Base-by-base conservation (phyloP, 345 rosid genomes). In the Boechera divaricarpa region DNA sequence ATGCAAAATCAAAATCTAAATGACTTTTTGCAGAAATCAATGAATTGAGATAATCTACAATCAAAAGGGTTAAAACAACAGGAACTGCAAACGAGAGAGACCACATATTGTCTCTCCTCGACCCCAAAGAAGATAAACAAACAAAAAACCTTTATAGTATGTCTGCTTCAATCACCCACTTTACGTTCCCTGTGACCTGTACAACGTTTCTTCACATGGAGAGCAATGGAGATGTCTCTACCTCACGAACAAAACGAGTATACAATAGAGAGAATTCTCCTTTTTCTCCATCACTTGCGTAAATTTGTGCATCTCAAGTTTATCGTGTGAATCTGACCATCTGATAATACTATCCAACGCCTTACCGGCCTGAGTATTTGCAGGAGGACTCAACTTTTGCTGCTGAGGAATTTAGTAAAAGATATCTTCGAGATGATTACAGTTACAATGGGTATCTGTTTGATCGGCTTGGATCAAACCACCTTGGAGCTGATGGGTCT, bases 391-490 rank as follows among this genome's bases (percentile, higher is more conserved):
- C 69, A 65, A 57, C 72, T 57, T 70, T 15, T 65, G 53, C 63
- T 58, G 32, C 33, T 66, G 69, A 69, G 48, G 70, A 69, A 73
- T 26, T 70, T 70, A 33, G 78, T 68, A 58, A 32, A 35, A 47
- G 64, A 42, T 53, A 36, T 60, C 55, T 39, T 60, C 29, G 35
- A 69, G 63, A 21, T 53, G 64, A 73, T 47, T 68, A 57, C 63
- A 31, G 52, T 68, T 67, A 72, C 85, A 82, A 84, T 10, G 81
- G 63, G 61, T 81, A 85, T 81, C 83, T 83, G 51, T 79, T 81
- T 80, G 90, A 77, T 63, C 78, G 81, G 77, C 59, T 78, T 41
- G 73, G 54, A 67, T 86, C 90, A 38, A 81, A 66, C 69, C 85
- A 61, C 68, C 58, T 86, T 9, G 81, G 35, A 54, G 76, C 66